These are phyloP conservation scores for Phanerodontia chrysosporium DNA, from an alignment of 768 basidiomycete species.

Conservation along the genomic window DNA sequence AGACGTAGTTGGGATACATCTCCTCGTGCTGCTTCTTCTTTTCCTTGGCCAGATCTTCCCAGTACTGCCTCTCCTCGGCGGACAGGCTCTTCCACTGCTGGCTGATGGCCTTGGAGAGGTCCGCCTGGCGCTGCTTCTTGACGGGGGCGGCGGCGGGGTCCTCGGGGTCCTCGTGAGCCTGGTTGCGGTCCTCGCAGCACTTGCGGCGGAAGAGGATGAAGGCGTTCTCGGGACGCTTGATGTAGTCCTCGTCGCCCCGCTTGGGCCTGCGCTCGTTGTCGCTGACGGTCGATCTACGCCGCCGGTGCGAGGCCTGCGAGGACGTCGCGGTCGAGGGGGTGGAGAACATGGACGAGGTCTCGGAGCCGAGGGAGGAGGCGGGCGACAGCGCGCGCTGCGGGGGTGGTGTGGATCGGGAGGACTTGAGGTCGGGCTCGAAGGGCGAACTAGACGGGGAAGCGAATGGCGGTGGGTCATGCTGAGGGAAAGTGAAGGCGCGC, in stretches of 20 bases:
- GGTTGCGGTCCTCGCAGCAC: conserved; percentile 70
- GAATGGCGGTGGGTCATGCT: conserved; percentile 35
- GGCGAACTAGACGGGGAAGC: conserved; percentile 66
- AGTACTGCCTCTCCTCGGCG: conserved; percentile 61
- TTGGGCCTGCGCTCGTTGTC: conserved; percentile 38
- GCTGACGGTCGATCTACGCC: conserved; percentile 31
- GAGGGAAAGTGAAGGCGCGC: conserved; percentile 63
- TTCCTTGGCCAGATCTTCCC: conserved; percentile 75
- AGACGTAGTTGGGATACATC: conserved; percentile 74
- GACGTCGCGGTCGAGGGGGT: conserved; percentile 23
- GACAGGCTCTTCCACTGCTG: conserved; percentile 74
- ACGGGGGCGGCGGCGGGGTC: conserved; percentile 29
- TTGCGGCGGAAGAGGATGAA: conserved; percentile 82
- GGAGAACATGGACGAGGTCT: conserved; percentile 33
- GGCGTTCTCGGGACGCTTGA: conserved; percentile 81
- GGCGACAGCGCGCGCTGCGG: conserved; percentile 37
- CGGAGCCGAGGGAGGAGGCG: conserved; percentile 37
- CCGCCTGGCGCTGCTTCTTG: conserved; percentile 75
- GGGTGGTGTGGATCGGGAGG: conserved; percentile 41
- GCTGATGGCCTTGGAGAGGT: conserved; percentile 79
- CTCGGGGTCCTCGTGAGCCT: conserved; percentile 45
- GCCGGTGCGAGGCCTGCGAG: conserved; percentile 29
- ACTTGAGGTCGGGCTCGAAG: conserved; percentile 65
- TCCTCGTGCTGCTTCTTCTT: conserved; percentile 77
- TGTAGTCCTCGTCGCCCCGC: conserved; percentile 78